Evolutionary conservation across 140 eudicot species (phyloP).

Genomic region (Erigeron philadelphicus): DNA sequence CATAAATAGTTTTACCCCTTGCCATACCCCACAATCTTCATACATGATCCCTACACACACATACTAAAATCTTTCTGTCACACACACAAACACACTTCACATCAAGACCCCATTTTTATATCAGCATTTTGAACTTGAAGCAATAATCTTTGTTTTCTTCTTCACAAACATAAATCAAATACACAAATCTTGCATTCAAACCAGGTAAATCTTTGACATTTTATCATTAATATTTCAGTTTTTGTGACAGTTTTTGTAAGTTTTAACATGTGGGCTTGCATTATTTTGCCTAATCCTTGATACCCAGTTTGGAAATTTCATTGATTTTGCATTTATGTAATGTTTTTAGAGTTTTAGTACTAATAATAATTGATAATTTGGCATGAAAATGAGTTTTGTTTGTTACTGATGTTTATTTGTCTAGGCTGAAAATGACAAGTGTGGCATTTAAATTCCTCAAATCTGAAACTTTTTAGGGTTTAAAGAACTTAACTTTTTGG

Average conservation of each 20-base stretch:
- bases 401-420: constrained; percentile 21
- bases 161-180: constrained; percentile 20
- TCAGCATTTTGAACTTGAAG: constrained; percentile 26
- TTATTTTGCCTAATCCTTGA: constrained; percentile 12
- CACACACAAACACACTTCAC: constrained; percentile 22
- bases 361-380: constrained; percentile 13
- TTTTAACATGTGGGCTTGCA: constrained; percentile 13
- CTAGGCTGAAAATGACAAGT: constrained; percentile 30
- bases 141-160: constrained; percentile 26
- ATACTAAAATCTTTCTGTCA: constrained; percentile 25
- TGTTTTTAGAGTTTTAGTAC: background rate
- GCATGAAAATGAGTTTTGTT: constrained; percentile 28
- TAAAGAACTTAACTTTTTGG: background rate
- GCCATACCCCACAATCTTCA: constrained; percentile 30
- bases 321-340: constrained; percentile 15
- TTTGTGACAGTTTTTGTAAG: constrained; percentile 10
- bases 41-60: constrained; percentile 30
- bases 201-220: constrained; percentile 22
- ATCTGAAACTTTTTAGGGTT: constrained; percentile 19
- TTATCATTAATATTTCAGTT: background rate
- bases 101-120: constrained; percentile 33
- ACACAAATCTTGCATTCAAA: constrained; percentile 19
- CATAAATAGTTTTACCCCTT: background rate
- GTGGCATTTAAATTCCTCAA: constrained; percentile 11
- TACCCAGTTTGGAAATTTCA: background rate